Evolutionary conservation across 1,284 basidiomycete genomes (phyloP), one percentile per base, ranked within the genome.

Genomic region (Tausonia pullulans): DNA sequence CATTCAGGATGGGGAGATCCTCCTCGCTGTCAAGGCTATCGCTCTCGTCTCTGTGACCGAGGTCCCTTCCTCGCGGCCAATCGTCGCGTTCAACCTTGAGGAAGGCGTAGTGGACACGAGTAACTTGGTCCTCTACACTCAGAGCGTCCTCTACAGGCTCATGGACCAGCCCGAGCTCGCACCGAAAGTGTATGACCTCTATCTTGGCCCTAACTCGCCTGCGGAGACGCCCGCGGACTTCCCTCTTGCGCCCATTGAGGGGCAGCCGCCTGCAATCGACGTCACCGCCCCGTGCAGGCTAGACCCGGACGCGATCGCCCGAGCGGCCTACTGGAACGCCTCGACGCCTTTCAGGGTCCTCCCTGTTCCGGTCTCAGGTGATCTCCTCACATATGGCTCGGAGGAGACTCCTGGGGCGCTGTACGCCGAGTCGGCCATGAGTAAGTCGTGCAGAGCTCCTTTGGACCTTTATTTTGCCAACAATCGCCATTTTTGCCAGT

Each of bases 91-190:
- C 56, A 62, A 65, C 46, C 53, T 65, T 6, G 55, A 65, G 41
- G 40, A 54, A 41, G 46, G 51, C 54, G 59, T 65, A 13, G 16
- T 61, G 14, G 64, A 65, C 51, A 46, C 49, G 50, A 57, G 55
- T 7, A 50, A 55, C 27, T 50, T 49, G 16, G 27, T 51, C 27
- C 48, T 53, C 13, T 65, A 65, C 64, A 48, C 57, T 40, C 56
- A 58, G 16, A 65, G 56, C 44, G 53, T 66, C 14, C 49, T 66
- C 39, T 66, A 58, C 14, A 57, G 61, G 6, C 57, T 66, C 6
- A 49, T 53, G 16, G 65, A 66, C 13, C 65, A 66, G 50, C 65
- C 65, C 16, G 61, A 66, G 45, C 56, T 66, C 16, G 52, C 52
- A 10, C n/a, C 10, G 7, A 62, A 66, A 58, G 54, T 63, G 45